Base-by-base conservation (phyloP, 805 yeast species). In the Nakazawaea peltata region DNA sequence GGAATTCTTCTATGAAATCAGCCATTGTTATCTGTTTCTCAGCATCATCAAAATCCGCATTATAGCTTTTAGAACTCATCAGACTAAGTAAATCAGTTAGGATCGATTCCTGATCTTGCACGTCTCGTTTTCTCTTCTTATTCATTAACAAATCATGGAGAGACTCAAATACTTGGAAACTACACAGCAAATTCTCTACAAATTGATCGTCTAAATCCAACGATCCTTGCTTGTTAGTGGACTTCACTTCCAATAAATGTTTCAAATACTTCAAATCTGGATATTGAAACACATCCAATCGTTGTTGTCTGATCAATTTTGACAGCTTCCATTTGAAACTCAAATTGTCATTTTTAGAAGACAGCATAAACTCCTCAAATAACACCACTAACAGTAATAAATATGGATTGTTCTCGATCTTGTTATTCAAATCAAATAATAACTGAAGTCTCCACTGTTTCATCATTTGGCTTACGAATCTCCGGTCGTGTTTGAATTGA, bases 351-450 rank as follows among this genome's bases (percentile, higher is more conserved):
- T 8, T 15, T 19, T 16, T 22, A 8, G 28, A 10, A 9, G 11
- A 8, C 8, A 9, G 12, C 13, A 32, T 15, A 4, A 34, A 32
- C 14, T 39, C 40, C 26, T 36, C 29, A 17, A 24, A 40, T 3
- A 36, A 7, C 15, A 36, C 12, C 3, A 40, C 22, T 11, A 40
- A 26, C n/a, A 27, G 13, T 15, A 35, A 15, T 23, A 39, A 32
- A 27, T 34, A 15, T 18, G 21, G 34, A 28, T 36, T 35, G 14
- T 13, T 13, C 17, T 22, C 26, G 25, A 31, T 26, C 19, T 36
- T 36, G 14, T 33, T 18, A 17, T 18, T 32, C 30, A 37, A 24
- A 15, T 33, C 37, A 11, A 33, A 15, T 24, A 37, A 33, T 4
- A 16, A 11, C 3, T 21, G 5, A 14, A 37, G 21, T 16, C 41